Evolutionary conservation across 2,329 filamentous ascomycete genomes (phyloP), one percentile per base, ranked within the genome.

Genomic region (Apiospora rasikravindrae): DNA sequence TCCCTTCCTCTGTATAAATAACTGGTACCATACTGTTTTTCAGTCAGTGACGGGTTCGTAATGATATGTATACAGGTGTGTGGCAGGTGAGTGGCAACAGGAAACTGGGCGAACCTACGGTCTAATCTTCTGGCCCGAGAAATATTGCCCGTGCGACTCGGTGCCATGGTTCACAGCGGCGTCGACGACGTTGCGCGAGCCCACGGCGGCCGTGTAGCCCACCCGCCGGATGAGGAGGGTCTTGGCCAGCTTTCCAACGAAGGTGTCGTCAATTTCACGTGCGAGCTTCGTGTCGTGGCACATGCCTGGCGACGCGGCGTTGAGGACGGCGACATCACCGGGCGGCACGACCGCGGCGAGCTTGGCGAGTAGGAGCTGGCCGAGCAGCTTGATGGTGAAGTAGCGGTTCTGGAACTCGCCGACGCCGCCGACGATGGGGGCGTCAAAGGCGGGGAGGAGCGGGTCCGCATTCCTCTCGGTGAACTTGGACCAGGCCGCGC

Each of bases 81-180:
- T n/a, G 22, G 2, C 16, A 22, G 19, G 57, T 4, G 16, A n/a
- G 8, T 10, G 14, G 13, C 8, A 33, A 24, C 29, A 29, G 14
- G 11, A 37, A 42, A 22, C 11, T 1, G 14, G 3, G 1, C 5
- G 24, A 22, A 72, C 75, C 44, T 72, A 76, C 72, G 73, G 73
- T 14, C 71, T 70, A 16, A 75, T n/a, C 45, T 73, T 72, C 70
- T 74, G 71, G 44, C 73, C 72, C 4, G 72, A 73, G 29, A 76
- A 53, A 67, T 73, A 77, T 45, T 75, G 72, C 22, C 76, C 75
- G 47, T 76, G 75, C 19, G 71, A 70, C 66, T 74, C 73, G 33
- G 72, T 66, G 14, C 74, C 73, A 33, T 76, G 73, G 4, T 49
- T 24, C 26, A 77, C 74, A 1, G 71, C 71, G 5, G 74, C 74